phyloP scores from a whole-genome alignment of 1,284 basidiomycete genomes.

The Trichosporon asahii region DNA sequence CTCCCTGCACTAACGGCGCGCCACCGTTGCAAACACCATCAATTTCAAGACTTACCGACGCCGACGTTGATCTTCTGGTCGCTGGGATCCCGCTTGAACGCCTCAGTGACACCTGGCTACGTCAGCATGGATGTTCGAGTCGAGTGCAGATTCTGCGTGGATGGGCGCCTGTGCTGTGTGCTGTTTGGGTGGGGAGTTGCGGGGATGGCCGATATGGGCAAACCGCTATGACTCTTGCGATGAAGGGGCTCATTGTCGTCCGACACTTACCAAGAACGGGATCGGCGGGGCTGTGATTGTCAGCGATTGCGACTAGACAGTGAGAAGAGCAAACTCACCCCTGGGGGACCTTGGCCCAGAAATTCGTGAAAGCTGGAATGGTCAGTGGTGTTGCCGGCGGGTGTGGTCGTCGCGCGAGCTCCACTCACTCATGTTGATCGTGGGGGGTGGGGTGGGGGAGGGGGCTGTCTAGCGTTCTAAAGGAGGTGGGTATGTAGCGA shows the following conservation, averaged over 20 bases:
- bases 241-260: neutral
- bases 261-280: slow-evolving; percentile 29
- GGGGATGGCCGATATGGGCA: neutral
- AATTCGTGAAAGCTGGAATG: slow-evolving; percentile 11
- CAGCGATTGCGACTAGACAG: neutral
- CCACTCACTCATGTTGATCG: slow-evolving; percentile 6
- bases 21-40: neutral
- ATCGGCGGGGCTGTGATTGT: slow-evolving; percentile 22
- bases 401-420: neutral
- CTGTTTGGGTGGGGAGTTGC: neutral
- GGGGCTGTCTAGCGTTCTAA: neutral
- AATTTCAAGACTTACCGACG: slow-evolving; percentile 59
- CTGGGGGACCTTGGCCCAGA: slow-evolving; percentile 19
- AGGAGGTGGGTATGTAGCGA: neutral
- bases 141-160: neutral
- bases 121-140: slow-evolving; percentile 5
- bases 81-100: slow-evolving; percentile 76
- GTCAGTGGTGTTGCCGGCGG: slow-evolving; percentile 11
- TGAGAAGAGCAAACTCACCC: slow-evolving; percentile 14
- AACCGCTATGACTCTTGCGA: neutral
- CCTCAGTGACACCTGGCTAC: slow-evolving; percentile 46
- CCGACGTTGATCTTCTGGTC: slow-evolving; percentile 95
- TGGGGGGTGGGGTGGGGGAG: neutral
- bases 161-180: neutral
- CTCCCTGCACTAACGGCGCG: neutral